Conservation (phyloP, 345 rosid genomes). For the Salix arbutifolia region DNA sequence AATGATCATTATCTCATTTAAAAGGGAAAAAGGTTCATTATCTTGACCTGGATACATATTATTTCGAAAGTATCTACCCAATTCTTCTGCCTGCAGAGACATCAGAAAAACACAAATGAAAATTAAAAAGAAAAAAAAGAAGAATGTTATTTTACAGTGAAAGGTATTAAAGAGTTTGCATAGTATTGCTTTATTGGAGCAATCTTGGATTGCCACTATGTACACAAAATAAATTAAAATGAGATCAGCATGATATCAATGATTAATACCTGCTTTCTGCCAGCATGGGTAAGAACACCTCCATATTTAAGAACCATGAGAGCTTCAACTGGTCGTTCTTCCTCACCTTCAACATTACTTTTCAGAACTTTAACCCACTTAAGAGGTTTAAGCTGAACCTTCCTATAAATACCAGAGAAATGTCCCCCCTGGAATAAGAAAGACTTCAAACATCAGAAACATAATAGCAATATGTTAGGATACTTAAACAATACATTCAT, state of each 20-base stretch:
- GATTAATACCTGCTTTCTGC: constrained; percentile 82
- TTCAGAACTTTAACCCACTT: constrained; percentile 82
- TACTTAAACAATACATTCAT: background rate
- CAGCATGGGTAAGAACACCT: constrained; percentile 99
- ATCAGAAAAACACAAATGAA: constrained; percentile 7
- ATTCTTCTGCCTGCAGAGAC: constrained; percentile 85
- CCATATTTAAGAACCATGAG: constrained; percentile 98
- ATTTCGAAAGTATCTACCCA: constrained; percentile 94
- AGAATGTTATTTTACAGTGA: background rate
- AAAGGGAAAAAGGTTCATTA: background rate
- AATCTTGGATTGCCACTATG: background rate
- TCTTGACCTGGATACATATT: constrained; percentile 95
- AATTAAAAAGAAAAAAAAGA: background rate
- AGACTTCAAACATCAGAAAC: constrained; percentile 1
- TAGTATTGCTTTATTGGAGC: background rate
- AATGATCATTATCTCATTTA: background rate
- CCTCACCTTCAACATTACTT: constrained; percentile 84
- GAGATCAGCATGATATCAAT: background rate
- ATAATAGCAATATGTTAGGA: background rate
- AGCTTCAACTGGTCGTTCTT: constrained; percentile 95
- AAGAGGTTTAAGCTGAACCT: constrained; percentile 93
- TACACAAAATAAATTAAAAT: background rate
- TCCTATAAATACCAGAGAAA: constrained; percentile 97
- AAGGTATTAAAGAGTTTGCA: background rate
- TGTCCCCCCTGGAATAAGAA: constrained; percentile 79